Base-by-base conservation (phyloP, 768 basidiomycete species). In the Podaxis carcinomalis region DNA sequence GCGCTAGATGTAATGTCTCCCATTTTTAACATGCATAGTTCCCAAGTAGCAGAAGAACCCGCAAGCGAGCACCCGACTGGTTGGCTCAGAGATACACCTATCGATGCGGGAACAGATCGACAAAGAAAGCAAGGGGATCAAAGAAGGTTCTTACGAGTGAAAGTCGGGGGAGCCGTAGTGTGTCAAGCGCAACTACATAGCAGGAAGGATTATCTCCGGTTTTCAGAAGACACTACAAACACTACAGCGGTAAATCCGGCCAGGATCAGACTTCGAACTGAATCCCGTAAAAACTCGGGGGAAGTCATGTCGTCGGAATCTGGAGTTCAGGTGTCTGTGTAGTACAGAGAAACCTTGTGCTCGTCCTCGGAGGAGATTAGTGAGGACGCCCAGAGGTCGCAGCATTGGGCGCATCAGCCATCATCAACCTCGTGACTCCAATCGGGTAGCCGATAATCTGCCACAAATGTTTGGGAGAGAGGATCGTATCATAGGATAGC, bases 211-310 rank as follows among this genome's bases (percentile, higher is more conserved):
- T 49, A 23, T 49, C 21, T 44, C 32, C 32, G 7, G 42, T 19
- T 44, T n/a, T 19, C 14, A 27, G 21, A 14, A 14, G 54, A 39
- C 42, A 50, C 23, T 55, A 37, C 51, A 51, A n/a, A 40, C 53
- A 35, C 58, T 56, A 35, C 28, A 56, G 32, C 56, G 13, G 44
- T 62, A 42, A 32, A 61, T 53, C 57, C 32, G 16, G 27, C 52
- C 32, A 51, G 46, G 39, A 50, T 44, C 35, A 44, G 4, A 52
- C 53, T 54, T 47, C 44, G 56, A 21, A 52, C 55, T 27, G 54
- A 39, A 59, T 49, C 23, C 55, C 35, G 57, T 19, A 9, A 27
- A 32, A 27, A 4, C 5, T 28, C 28, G 28, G 59, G 21, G 42
- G 42, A 56, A 50, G 35, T 4, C 37, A 32, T 28, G 57, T 52